phyloP scores from a whole-genome alignment of 768 basidiomycete genomes.

The Calocybe gangraenosa region DNA sequence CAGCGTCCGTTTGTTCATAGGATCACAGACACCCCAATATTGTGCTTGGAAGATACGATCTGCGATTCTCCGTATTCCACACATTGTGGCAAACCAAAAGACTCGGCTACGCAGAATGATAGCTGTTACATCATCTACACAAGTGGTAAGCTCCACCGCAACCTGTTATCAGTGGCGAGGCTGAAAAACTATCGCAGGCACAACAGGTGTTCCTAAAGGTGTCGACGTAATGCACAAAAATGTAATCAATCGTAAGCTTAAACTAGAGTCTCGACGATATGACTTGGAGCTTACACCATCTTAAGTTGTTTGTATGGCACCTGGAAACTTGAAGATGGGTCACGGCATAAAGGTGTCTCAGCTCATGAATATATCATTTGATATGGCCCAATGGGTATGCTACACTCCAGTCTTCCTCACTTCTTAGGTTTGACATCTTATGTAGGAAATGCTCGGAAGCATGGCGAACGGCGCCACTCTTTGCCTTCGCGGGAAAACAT shows the following conservation, averaged over 20 bases:
- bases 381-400: slow-evolving; percentile 57
- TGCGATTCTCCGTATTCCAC: slow-evolving; percentile 17
- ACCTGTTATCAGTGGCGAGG: no score
- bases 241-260: not conserved
- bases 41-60: slow-evolving; percentile 29
- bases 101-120: slow-evolving; percentile 31
- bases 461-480: slow-evolving; percentile 47
- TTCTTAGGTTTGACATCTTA: slow-evolving; percentile 35
- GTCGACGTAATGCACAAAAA: not conserved
- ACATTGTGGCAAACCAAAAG: slow-evolving; percentile 31
- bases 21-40: slow-evolving; percentile 20
- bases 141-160: slow-evolving; percentile 35
- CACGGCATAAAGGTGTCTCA: slow-evolving; percentile 53
- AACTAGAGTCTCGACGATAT: no score
- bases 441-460: slow-evolving; percentile 49
- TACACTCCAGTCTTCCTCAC: slow-evolving; percentile 23
- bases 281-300: no score
- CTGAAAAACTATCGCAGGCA: no score
- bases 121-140: slow-evolving; percentile 58
- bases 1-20: slow-evolving; percentile 36
- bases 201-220: no score
- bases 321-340: slow-evolving; percentile 52
- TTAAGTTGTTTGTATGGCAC: slow-evolving; percentile 35
- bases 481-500: slow-evolving; percentile 45
- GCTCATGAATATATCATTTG: slow-evolving; percentile 58